phyloP scores from a whole-genome alignment of 495 filamentous ascomycete genomes.

The Neurospora sp. region DNA sequence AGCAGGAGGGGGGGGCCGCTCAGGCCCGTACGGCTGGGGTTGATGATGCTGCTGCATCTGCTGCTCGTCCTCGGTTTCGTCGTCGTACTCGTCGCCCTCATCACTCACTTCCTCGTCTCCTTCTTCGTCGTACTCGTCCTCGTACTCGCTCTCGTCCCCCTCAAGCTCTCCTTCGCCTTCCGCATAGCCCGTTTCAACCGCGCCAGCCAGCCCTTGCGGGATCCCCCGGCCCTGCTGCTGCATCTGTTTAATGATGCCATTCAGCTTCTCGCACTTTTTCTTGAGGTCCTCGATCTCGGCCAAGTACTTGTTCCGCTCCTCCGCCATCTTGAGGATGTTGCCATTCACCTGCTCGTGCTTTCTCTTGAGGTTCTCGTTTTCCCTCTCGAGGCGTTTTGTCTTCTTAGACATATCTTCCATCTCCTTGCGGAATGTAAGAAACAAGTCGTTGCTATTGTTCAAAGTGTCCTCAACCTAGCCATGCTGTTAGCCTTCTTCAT shows the following conservation, averaged over 20 bases:
- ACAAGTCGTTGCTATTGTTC: constrained; percentile 97
- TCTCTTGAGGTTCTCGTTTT: constrained; percentile 81
- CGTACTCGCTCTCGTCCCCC: constrained; percentile 67
- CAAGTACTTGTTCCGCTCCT: constrained; percentile 76
- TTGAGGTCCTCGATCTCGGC: constrained; percentile 70
- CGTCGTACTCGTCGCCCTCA: constrained; percentile 28
- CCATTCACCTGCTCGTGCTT: constrained; percentile 90
- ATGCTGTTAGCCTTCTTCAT: constrained; percentile 2
- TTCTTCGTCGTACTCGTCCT: constrained; percentile 59
- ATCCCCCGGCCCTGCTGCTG: constrained; percentile 76
- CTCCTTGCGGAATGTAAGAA: constrained; percentile 95
- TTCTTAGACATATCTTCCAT: constrained; percentile 99
- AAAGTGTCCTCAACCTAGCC: constrained; percentile 97
- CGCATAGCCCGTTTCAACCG: constrained; percentile 42
- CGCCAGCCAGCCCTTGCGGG: constrained; percentile 45
- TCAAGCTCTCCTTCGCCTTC: constrained; percentile 41
- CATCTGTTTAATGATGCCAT: constrained; percentile 88
- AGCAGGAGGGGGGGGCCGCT: constrained; percentile 46
- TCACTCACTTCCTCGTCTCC: constrained; percentile 41
- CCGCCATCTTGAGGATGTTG: constrained; percentile 97
- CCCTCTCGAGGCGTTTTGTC: constrained; percentile 93
- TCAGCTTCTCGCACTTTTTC: constrained; percentile 86
- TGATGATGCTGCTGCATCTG: constrained; percentile 45
- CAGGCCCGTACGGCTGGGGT: constrained; percentile 41
- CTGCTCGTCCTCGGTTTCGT: constrained; percentile 57